These are phyloP conservation scores for Pythium folliculosum DNA, from an alignment of 352 stramenopile species.

Conservation along the genomic window DNA sequence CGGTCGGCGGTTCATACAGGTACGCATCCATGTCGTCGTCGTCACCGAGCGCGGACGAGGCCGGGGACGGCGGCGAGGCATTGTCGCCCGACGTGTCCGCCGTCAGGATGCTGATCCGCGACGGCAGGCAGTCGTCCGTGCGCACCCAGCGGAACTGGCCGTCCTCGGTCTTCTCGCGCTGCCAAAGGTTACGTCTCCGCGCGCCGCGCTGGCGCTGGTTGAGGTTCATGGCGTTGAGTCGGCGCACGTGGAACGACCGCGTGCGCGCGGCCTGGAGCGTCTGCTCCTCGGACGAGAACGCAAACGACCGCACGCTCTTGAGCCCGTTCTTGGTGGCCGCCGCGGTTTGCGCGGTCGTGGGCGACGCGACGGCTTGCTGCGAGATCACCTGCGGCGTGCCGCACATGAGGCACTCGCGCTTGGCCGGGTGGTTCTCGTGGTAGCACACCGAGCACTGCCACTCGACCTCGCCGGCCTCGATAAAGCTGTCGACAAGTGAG, in stretches of 20 bases:
- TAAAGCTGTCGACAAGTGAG: conserved; percentile 76
- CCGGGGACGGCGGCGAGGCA: conserved; percentile 5
- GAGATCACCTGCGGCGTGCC: conserved; percentile 82
- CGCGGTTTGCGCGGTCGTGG: conserved; percentile 23
- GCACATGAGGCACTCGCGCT: conserved; percentile 82
- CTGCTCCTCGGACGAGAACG: conserved; percentile 32
- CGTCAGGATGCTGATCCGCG: conserved; percentile 64
- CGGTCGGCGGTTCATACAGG: conserved; percentile 33
- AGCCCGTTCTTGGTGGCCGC: conserved; percentile 11
- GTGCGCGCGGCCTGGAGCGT: conserved; percentile 57
- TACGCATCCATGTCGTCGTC: conserved; percentile 38
- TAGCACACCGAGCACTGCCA: conserved; percentile 87
- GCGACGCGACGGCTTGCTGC: conserved; percentile 46
- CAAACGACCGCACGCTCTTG: conserved; percentile 36
- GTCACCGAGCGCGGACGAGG: conserved; percentile 14
- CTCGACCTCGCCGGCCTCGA: conserved; percentile 68
- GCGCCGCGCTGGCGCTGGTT: conserved; percentile 77
- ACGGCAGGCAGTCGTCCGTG: conserved; percentile 65
- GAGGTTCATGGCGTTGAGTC: conserved; percentile 80
- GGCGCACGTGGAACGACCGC: conserved; percentile 76
- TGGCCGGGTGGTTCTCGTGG: conserved; percentile 82
- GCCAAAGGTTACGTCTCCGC: conserved; percentile 73
- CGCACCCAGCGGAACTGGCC: conserved; percentile 81
- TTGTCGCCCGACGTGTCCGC: conserved; percentile 31
- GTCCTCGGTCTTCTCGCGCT: conserved; percentile 69